Base-by-base conservation (phyloP, 495 filamentous ascomycete species). In the Penicillium verhagenii region DNA sequence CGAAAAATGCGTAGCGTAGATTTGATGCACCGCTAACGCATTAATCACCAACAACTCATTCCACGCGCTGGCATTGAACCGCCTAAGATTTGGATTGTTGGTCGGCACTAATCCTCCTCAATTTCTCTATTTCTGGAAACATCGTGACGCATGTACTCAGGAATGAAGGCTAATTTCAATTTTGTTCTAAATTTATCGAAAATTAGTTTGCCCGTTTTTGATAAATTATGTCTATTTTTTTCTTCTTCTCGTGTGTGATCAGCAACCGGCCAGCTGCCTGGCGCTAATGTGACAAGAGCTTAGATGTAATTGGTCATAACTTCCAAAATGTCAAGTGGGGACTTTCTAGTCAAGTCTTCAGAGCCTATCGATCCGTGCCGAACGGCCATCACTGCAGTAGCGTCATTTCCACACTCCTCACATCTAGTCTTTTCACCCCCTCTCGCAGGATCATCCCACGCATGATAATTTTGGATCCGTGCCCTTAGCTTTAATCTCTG, bases 211-310 rank as follows among this genome's bases (percentile, higher is more conserved):
- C 31, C 31, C 31, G 11, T 2, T 35, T n/a, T 35, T 35, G 31
- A 35, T 35, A 2, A 35, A 35, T 35, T 35, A 35, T 13, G 31
- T n/a, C 1, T 35, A 35, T 1, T 35, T 39, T 23, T 26, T 16
- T 1, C 18, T 29, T 1, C n/a, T 39, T 23, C 18, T 16, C 4
- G 11, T 29, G 29, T 39, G 47, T 50, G 47, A 50, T 39, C 31
- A 38, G 16, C 31, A 35, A 14, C 19, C 19, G 47, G 20, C 21
- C 20, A 37, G 19, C 33, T 50, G 47, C 47, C 33, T 50, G 39
- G 47, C 47, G 47, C 47, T 35, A 24, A 23, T 39, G 47, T 50
- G 47, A 50, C 47, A 50, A 50, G 29, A 16, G 4, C 4, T 23
- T 39, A 4, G 18, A 8, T 38, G 5, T 23, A 9, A 50, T 50